Conservation (phyloP, 805 yeast genomes). For the Candida hungchunana region DNA sequence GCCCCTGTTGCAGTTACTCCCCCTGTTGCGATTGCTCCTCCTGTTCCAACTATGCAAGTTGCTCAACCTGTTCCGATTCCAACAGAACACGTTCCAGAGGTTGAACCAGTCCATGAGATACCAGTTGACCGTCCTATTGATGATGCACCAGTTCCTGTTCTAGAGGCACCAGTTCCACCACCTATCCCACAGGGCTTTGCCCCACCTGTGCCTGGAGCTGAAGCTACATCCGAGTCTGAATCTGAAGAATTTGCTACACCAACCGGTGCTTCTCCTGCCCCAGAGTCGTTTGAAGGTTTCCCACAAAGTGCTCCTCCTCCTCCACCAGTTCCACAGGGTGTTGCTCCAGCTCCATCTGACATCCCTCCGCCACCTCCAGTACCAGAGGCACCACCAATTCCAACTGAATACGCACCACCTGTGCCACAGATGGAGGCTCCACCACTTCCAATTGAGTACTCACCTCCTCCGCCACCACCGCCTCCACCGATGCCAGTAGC, state of each 20-base stretch:
- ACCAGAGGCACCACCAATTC: constrained; percentile 33
- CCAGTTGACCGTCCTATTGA: background rate
- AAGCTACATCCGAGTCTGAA: constrained; percentile 17
- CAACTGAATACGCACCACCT: constrained; percentile 27
- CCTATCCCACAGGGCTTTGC: constrained; percentile 16
- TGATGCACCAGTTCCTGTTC: constrained; percentile 1
- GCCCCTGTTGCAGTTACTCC: constrained; percentile 5
- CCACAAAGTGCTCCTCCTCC: too few species aligned
- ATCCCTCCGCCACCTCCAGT: constrained; percentile 30
- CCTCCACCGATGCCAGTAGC: too few species aligned
- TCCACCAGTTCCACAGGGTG: constrained; percentile 13
- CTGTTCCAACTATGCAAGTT: constrained; percentile 4
- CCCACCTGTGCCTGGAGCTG: constrained; percentile 23
- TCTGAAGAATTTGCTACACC: constrained; percentile 18
- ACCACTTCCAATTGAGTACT: constrained; percentile 18
- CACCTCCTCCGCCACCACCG: constrained; percentile 32
- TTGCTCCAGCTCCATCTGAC: too few species aligned
- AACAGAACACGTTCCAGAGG: background rate
- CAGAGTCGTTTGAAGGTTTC: constrained; percentile 6
- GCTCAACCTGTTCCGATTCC: background rate
- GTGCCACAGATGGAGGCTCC: constrained; percentile 30
- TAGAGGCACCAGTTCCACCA: constrained; percentile 1
- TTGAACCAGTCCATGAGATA: background rate
- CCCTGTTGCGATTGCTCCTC: constrained; percentile 5
- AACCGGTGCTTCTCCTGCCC: constrained; percentile 26